Conservation (phyloP, 2,329 filamentous ascomycete species). For the Penicillium sp. region DNA sequence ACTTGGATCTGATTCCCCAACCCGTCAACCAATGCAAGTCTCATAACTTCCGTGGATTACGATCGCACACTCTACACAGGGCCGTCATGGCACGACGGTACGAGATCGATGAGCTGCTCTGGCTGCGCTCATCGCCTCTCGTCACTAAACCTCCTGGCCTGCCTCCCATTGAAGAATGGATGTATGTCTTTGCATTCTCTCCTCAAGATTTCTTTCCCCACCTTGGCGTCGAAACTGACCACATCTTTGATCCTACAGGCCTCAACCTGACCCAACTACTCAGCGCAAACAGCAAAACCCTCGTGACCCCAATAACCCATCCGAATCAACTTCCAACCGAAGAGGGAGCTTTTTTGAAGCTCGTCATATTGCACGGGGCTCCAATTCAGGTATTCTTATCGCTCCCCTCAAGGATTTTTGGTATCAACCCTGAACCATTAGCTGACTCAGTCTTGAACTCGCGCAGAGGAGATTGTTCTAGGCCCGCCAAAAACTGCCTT, state of each 20-base stretch:
- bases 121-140: constrained; percentile 73
- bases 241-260: constrained; percentile 25
- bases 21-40: constrained; percentile 26
- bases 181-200: constrained; percentile 52
- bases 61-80: constrained; percentile 21
- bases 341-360: constrained; percentile 41
- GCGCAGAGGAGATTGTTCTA: constrained; percentile 74
- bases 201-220: constrained; percentile 8
- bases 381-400: constrained; percentile 41
- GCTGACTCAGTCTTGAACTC: constrained; percentile 17
- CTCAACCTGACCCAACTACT: constrained; percentile 39
- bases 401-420: too few species aligned
- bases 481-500: constrained; percentile 80
- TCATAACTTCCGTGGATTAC: constrained; percentile 24
- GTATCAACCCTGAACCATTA: too few species aligned
- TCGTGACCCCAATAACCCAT: constrained; percentile 33
- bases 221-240: constrained; percentile 18
- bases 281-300: constrained; percentile 36
- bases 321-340: constrained; percentile 30
- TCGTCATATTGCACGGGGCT: constrained; percentile 45
- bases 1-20: too few species aligned
- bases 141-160: constrained; percentile 72
- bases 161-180: constrained; percentile 87
- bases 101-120: constrained; percentile 66
- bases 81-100: constrained; percentile 55